Conservation (phyloP, 192 early-diverging fungal species). For the Mortierella alpina region DNA sequence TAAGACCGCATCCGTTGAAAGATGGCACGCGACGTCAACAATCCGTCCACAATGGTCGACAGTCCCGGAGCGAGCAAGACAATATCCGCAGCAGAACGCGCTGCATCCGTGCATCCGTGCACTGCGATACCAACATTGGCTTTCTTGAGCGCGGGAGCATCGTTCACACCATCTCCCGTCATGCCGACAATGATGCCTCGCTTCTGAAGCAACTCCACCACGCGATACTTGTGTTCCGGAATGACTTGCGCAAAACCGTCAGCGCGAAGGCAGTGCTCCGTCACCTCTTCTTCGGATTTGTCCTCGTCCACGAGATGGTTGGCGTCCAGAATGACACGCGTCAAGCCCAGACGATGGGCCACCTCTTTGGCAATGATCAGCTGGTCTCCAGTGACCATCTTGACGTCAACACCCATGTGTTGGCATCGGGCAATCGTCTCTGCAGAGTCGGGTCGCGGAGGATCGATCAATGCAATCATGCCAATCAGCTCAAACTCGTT, state of each 20-base stretch:
- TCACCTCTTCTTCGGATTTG: slow-evolving; percentile 83
- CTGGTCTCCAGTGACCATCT: slow-evolving; percentile 98
- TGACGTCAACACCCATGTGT: slow-evolving; percentile 89
- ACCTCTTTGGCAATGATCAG: slow-evolving; percentile 95
- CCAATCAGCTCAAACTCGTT: slow-evolving; percentile 86
- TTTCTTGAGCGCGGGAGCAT: slow-evolving; percentile 97
- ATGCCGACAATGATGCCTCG: slow-evolving; percentile 87
- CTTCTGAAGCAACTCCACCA: slow-evolving; percentile 94
- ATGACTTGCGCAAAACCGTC: slow-evolving; percentile 98
- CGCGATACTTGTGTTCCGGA: slow-evolving; percentile 96
- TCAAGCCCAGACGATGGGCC: slow-evolving; percentile 87
- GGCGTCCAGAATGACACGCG: slow-evolving; percentile 91
- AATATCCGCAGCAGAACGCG: slow-evolving; percentile 95
- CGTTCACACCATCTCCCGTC: slow-evolving; percentile 98
- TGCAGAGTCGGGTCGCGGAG: slow-evolving; percentile 90
- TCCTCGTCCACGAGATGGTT: slow-evolving; percentile 81
- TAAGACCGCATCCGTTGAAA: slow-evolving; percentile 97
- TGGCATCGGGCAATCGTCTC: slow-evolving; percentile 87
- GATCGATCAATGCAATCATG: slow-evolving; percentile 92
- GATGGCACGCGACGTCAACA: slow-evolving; percentile 90
- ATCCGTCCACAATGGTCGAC: slow-evolving; percentile 93
- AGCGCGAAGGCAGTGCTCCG: slow-evolving; percentile 84
- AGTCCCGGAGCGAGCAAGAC: slow-evolving; percentile 91
- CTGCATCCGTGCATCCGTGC: slow-evolving; percentile 94
- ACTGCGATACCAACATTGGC: slow-evolving; percentile 98